Percentiles rank a stretch among this genome's conserved stretches.
phyloP scores from a whole-genome alignment of 1,284 basidiomycete genomes.

The Fomitopsis palustris region DNA sequence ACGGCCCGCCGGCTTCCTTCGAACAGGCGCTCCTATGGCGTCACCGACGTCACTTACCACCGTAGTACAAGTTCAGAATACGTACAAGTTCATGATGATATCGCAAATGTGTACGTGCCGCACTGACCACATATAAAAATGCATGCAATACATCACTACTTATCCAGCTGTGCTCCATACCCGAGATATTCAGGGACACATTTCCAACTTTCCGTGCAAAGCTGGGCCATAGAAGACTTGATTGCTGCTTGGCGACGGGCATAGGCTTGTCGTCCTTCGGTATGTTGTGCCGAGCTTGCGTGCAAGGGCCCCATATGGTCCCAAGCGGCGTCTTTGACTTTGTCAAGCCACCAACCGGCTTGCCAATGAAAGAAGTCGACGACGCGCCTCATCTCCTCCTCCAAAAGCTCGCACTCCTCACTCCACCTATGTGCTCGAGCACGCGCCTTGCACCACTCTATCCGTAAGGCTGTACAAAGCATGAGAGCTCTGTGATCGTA shows the following conservation, averaged over 20 bases:
- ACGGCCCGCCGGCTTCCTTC: no score
- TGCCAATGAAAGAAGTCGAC: constrained; percentile 1
- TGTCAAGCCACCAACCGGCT: neutral
- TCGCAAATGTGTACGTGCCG: no score
- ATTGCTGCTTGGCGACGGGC: neutral
- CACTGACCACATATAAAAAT: no score
- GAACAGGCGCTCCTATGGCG: no score
- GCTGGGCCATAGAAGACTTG: no score
- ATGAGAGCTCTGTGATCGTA: neutral
- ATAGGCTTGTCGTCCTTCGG: neutral
- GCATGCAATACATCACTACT: no score
- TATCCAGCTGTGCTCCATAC: no score
- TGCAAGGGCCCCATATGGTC: neutral
- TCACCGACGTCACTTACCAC: no score
- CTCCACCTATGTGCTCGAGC: constrained; percentile 28
- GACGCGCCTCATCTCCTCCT: constrained; percentile 30
- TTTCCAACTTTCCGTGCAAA: no score
- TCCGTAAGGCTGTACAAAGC: constrained; percentile 1
- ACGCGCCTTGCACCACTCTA: constrained; percentile 11
- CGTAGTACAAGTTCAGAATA: no score
- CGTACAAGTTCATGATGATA: no score
- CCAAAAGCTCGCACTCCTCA: constrained; percentile 31
- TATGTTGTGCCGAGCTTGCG: neutral
- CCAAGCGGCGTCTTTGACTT: neutral
- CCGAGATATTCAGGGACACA: no score